Conservation (phyloP, 202 grass and related monocot genomes). For the Setaria italica region DNA sequence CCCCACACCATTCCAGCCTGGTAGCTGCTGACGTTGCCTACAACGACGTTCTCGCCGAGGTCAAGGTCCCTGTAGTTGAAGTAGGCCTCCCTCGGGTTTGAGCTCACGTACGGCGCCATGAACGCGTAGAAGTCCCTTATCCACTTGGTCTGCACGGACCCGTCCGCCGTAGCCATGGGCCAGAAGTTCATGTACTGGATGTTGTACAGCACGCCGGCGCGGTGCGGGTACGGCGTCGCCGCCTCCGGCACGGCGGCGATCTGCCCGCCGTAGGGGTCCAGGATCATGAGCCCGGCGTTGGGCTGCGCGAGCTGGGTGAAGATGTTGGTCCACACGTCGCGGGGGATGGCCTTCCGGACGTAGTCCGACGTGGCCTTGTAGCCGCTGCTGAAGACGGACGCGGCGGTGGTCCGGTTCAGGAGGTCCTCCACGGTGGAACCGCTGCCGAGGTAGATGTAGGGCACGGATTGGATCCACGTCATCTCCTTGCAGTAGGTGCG, state of each 20-base stretch:
- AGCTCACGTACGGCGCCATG: conserved; percentile 45
- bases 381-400: conserved; percentile 15
- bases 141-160: conserved; percentile 44
- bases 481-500: conserved; percentile 60
- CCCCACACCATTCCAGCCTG: conserved; percentile 33
- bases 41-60: conserved; percentile 43
- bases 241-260: conserved; percentile 25
- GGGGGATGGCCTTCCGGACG: conserved; percentile 49
- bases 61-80: conserved; percentile 60
- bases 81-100: conserved; percentile 45
- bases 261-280: conserved; percentile 48
- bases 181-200: conserved; percentile 55
- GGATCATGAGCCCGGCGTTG: conserved; percentile 44
- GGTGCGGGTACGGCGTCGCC: conserved; percentile 46
- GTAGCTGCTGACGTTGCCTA: conserved; percentile 38
- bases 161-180: background rate
- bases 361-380: conserved; percentile 65
- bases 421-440: conserved; percentile 40
- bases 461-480: conserved; percentile 66
- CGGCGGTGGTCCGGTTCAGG: conserved; percentile 43
- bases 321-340: conserved; percentile 30
- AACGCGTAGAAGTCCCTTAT: conserved; percentile 43
- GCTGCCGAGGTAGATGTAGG: conserved; percentile 54
- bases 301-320: conserved; percentile 38
- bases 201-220: conserved; percentile 57